Percentiles rank a stretch among this genome's conserved stretches.
Conservation (phyloP, 2,329 filamentous ascomycete species). For the Arthrobotrys conoides region DNA sequence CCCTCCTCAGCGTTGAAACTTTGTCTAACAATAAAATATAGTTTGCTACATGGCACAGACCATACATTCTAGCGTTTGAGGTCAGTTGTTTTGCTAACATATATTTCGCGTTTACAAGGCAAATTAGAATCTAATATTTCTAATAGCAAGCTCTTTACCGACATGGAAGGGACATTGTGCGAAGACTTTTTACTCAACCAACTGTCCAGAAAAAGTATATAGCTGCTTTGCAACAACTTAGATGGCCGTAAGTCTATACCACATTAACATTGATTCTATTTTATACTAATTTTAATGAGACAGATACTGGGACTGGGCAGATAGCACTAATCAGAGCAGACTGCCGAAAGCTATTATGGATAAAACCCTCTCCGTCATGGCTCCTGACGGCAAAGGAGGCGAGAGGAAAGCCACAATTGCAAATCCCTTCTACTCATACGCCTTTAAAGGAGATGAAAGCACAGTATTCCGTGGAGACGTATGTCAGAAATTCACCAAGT, state of each 20-base stretch:
- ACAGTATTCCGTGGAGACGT: conserved; percentile 37
- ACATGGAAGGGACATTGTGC: conserved; percentile 53
- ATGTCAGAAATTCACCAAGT: conserved; percentile 19
- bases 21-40: conserved; percentile 41
- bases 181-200: conserved; percentile 46
- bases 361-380: conserved; percentile 44
- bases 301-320: conserved; percentile 64
- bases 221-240: conserved; percentile 59
- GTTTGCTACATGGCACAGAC: conserved; percentile 65
- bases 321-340: conserved; percentile 38
- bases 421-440: conserved; percentile 42
- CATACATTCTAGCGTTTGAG: conserved; percentile 64
- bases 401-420: conserved; percentile 35
- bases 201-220: conserved; percentile 52
- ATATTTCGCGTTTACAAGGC: neutral
- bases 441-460: conserved; percentile 19
- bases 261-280: neutral
- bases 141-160: conserved; percentile 59
- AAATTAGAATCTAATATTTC: neutral
- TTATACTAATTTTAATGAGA: neutral
- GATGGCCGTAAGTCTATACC: conserved; percentile 62
- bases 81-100: conserved; percentile 42
- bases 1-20: neutral
- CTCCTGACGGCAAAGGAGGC: conserved; percentile 41
- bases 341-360: conserved; percentile 53